Evolutionary conservation across 768 basidiomycete genomes (phyloP), one percentile per base, ranked within the genome.

Genomic region (Leccinellum luteum): DNA sequence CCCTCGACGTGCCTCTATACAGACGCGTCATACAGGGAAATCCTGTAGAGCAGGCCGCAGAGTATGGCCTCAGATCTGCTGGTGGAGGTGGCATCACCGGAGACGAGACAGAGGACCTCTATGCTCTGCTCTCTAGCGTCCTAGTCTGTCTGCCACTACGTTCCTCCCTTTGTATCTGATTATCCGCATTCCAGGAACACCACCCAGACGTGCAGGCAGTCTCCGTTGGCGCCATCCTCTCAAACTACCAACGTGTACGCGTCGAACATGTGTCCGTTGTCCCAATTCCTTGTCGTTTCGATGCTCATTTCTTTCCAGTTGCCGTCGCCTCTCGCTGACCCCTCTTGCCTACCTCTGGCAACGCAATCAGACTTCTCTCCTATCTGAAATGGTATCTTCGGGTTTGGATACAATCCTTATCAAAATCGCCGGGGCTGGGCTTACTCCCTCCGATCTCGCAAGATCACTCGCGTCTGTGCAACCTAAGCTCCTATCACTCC

Each of bases 71-170:
- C 60, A 79, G 87, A 60, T 75, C 74, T 44, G 73, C 77, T n/a
- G 74, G 63, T 50, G 66, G 70, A 1, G 74, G 76, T 41, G 90
- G 87, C 3, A 76, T 86, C 21, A 63, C 69, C 32, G 95, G 94
- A 3, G 97, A 99, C 72, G 97, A 99, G 76, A 98, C 97, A 0
- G 97, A 99, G 69, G 97, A 99, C 74, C 80, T 99, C 28, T 85
- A 84, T 64, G 79, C 76, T 21, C 73, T 99, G 30, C 76, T 99
- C 19, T 75, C 74, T 17, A 75, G 78, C 19, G 92, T 98, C 56
- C 87, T 94, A 82, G 95, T 94, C 60, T 21, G 72, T 70, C 51
- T 43, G 6, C n/a, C 30, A 38, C n/a, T 3, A 12, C 50, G 17
- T 28, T 23, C 35, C 5, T 34, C 47, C 44, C 43, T 28, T 32